A percentile compares a stretch with the other conserved stretches of the same genome.
These are phyloP conservation scores for Candida gigantensis DNA, from an alignment of 1,139 yeast species.

Conservation along the genomic window DNA sequence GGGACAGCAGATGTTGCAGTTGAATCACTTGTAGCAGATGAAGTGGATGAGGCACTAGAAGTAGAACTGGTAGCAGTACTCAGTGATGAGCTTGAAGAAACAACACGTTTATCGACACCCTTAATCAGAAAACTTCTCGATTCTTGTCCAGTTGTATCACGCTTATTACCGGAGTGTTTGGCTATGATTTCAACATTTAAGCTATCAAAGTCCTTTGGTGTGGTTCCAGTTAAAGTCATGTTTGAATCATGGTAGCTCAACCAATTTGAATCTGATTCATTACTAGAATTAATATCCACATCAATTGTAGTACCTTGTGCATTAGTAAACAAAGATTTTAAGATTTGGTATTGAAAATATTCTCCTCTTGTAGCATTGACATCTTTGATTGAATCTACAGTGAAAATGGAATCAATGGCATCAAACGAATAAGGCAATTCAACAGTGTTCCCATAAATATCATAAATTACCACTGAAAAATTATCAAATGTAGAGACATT, in stretches of 20 bases:
- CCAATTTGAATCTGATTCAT: constrained; percentile 58
- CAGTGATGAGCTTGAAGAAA: constrained; percentile 22
- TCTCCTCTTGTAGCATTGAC: constrained; percentile 67
- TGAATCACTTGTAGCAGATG: constrained; percentile 24
- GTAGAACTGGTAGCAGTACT: constrained; percentile 25
- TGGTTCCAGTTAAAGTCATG: constrained; percentile 66
- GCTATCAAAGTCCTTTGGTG: constrained; percentile 59
- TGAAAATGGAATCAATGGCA: constrained; percentile 53
- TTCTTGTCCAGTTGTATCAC: constrained; percentile 26
- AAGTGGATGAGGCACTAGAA: constrained; percentile 25
- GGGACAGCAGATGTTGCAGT: constrained; percentile 24
- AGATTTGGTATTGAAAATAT: constrained; percentile 56
- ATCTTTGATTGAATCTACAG: constrained; percentile 50
- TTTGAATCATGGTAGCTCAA: constrained; percentile 59
- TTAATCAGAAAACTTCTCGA: constrained; percentile 52
- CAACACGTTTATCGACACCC: constrained; percentile 47
- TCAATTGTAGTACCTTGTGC: constrained; percentile 49
- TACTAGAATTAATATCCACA: constrained; percentile 32
- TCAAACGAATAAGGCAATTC: constrained; percentile 55
- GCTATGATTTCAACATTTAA: constrained; percentile 58
- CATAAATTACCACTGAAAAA: constrained; percentile 61
- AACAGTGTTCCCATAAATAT: constrained; percentile 65
- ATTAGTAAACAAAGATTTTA: constrained; percentile 57
- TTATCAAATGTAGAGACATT: constrained; percentile 38
- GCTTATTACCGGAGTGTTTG: constrained; percentile 17